Evolutionary conservation across 371 early-diverging fungal genomes (phyloP), one percentile per base, ranked within the genome.

Genomic region (Mycotypha africana): DNA sequence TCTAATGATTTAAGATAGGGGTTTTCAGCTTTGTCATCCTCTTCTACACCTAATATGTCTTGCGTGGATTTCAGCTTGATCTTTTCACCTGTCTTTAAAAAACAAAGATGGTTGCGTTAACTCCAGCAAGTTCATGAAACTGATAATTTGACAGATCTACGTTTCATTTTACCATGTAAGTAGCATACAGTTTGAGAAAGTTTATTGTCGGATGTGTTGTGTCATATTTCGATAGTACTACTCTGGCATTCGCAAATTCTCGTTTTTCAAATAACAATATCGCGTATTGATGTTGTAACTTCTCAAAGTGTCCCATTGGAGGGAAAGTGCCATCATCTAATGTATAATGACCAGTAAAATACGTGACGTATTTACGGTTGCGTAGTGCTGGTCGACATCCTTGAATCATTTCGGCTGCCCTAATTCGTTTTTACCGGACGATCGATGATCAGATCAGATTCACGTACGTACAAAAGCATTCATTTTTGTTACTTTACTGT

Each of bases 191-290:
- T 34, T 79, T 62, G 34, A 89, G 53, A 53, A 89, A 91, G 44
- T 65, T 54, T 8, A 81, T 68, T 34, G 76, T 75, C 4, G 74
- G 63, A 9, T 69, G 60, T 2, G 28, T 45, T 30, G 76, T 76
- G 9, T 64, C 67, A 35, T 71, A n/a, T n/a, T n/a, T n/a, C n/a
- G n/a, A 58, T 15, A 89, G 60, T 1, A 70, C 44, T 32, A 58
- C 62, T 0, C 72, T 69, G 21, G 77, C 83, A 8, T 84, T 72
- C 54, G 84, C 81, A 47, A 74, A 86, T 44, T 91, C 84, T 45
- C 83, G 76, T 46, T 81, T 52, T 32, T 89, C 82, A 49, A 89
- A 91, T 24, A 82, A 69, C 3, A 82, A 58, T 56, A 85, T 85
- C 25, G 86, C 88, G 54, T 84, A 68, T 30, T 78, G 62, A 36